These are phyloP conservation scores for Clarireedia homoeocarpa DNA, from an alignment of 2,329 filamentous ascomycete species.

Conservation along the genomic window DNA sequence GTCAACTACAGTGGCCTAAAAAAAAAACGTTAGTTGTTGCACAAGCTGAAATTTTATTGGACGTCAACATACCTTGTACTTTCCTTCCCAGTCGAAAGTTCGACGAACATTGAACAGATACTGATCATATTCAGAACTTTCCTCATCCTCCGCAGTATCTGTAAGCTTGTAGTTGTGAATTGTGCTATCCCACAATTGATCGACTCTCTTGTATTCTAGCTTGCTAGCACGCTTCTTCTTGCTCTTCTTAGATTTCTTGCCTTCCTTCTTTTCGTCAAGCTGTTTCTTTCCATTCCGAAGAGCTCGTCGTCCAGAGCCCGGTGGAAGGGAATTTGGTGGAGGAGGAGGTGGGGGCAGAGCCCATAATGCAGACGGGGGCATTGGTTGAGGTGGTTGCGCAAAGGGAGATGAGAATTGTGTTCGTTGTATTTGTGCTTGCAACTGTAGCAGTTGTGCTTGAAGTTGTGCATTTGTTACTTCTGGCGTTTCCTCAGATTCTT, in stretches of 20 bases:
- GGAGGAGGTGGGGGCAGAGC: conserved; percentile 6
- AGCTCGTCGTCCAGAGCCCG: conserved; percentile 16
- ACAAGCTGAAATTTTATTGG: not conserved
- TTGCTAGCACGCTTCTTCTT: conserved; percentile 39
- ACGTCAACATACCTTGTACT: conserved; percentile 45
- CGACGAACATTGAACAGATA: conserved; percentile 79
- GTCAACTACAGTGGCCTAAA: conserved; percentile 57
- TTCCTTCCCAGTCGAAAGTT: conserved; percentile 77
- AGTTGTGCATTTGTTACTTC: conserved; percentile 14
- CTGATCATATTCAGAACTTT: conserved; percentile 61
- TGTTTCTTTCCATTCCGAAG: conserved; percentile 20
- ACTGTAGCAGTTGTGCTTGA: conserved; percentile 21
- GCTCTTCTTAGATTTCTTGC: conserved; percentile 35
- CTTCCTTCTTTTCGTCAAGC: conserved; percentile 28
- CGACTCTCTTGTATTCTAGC: conserved; percentile 61
- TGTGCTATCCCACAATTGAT: conserved; percentile 51
- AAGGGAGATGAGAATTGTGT: conserved; percentile 13
- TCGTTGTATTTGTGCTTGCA: conserved; percentile 15
- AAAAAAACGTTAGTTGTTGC: conserved; percentile 10
- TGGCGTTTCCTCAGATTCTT: conserved; percentile 9
- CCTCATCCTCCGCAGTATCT: conserved; percentile 57
- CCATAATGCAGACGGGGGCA: not conserved
- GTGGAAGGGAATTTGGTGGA: conserved; percentile 7
- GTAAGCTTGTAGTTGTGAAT: conserved; percentile 60
- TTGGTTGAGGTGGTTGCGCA: conserved; percentile 8